phyloP scores from a whole-genome alignment of 345 rosid genomes.

The Eucalyptus regnans region DNA sequence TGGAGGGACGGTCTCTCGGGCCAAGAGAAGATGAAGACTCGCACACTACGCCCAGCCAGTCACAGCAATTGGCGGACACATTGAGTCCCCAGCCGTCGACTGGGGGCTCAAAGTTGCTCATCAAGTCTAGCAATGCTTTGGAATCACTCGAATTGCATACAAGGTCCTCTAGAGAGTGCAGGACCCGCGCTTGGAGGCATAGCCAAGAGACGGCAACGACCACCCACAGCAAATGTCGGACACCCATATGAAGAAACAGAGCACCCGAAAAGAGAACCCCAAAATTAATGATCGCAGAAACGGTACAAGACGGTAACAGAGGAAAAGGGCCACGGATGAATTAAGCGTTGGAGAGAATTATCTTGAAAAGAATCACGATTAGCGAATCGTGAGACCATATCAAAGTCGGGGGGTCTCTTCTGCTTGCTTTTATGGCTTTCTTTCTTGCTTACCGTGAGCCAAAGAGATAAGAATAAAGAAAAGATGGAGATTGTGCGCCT shows the following conservation, averaged over 20 bases:
- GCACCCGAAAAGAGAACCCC: not conserved
- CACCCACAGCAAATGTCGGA: conserved; percentile 12
- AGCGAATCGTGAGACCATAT: not conserved
- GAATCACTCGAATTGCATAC: conserved; percentile 38
- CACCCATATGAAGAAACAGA: conserved; percentile 24
- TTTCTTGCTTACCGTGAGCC: not conserved
- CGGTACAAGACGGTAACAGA: not conserved
- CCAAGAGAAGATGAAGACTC: not conserved
- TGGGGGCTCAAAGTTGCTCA: conserved; percentile 12
- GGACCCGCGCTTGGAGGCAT: conserved; percentile 5
- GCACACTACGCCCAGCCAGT: not conserved
- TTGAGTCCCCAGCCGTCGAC: conserved; percentile 2
- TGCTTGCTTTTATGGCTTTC: not conserved
- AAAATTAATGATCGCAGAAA: not conserved
- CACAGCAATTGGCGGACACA: not conserved
- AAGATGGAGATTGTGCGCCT: not conserved
- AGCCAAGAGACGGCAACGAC: conserved; percentile 15
- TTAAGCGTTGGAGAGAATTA: not conserved
- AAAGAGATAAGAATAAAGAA: not conserved
- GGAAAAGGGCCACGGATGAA: not conserved
- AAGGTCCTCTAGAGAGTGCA: conserved; percentile 19
- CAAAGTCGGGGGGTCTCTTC: not conserved
- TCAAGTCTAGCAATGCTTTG: conserved; percentile 31
- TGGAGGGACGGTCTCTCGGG: not conserved
- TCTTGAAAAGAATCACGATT: not conserved